Percentiles rank a stretch among this genome's conserved stretches.
Conservation (phyloP, 305 asterid genomes). For the Fraxinus velutina region DNA sequence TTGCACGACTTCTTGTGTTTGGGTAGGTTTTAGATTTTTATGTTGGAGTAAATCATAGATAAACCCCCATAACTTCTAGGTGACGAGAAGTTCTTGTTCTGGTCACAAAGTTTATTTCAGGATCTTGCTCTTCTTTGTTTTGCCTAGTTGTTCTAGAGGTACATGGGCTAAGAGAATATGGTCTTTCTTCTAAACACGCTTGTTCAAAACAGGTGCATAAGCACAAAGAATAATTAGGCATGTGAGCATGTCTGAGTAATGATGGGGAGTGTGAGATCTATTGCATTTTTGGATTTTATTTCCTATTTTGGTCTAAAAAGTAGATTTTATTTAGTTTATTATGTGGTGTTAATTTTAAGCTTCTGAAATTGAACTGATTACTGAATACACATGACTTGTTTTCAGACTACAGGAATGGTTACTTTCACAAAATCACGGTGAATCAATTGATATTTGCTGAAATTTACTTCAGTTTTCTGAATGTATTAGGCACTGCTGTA, state of each 20-base stretch:
- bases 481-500: not conserved
- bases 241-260: not conserved
- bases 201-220: not conserved
- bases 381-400: not conserved
- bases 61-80: not conserved
- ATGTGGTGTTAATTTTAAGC: too few species aligned
- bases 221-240: not conserved
- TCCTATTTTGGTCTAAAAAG: too few species aligned
- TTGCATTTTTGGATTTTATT: not conserved
- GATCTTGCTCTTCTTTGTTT: not conserved
- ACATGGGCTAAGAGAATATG: not conserved
- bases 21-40: not conserved
- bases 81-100: not conserved
- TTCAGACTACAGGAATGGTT: not conserved
- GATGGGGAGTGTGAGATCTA: not conserved
- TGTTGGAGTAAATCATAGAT: not conserved
- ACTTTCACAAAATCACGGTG: not conserved
- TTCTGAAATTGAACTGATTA: not conserved
- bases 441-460: not conserved
- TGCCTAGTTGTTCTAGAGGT: too few species aligned
- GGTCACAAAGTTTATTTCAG: not conserved
- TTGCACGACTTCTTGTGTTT: too few species aligned
- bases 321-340: too few species aligned
- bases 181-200: too few species aligned
- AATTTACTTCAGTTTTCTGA: not conserved